phyloP scores from a whole-genome alignment of 2,329 filamentous ascomycete species.

The Fusarium buxicola region DNA sequence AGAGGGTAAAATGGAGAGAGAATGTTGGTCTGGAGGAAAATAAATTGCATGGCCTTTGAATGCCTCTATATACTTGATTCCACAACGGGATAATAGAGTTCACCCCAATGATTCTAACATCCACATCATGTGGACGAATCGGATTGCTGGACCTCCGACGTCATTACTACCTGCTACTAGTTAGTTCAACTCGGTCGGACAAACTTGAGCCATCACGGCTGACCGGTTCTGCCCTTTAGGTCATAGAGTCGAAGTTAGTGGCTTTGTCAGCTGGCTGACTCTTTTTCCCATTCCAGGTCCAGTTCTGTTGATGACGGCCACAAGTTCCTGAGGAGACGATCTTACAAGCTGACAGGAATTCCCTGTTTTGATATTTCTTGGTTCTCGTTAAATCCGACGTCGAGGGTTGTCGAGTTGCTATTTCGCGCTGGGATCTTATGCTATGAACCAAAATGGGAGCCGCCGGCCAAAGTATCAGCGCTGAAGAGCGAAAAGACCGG shows the following conservation, averaged over 20 bases:
- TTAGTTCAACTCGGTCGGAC: neutral
- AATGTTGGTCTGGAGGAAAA: neutral
- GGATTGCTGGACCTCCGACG: neutral
- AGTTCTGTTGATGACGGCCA: neutral
- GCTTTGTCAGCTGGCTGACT: constrained; percentile 27
- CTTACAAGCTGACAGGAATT: neutral
- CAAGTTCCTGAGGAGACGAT: neutral
- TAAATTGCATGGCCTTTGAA: neutral
- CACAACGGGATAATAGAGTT: too few species aligned
- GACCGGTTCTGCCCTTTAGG: constrained; percentile 26
- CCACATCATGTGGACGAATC: neutral
- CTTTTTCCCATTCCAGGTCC: constrained; percentile 14
- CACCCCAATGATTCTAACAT: too few species aligned
- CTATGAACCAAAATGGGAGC: neutral
- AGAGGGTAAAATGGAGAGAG: too few species aligned
- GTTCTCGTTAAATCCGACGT: neutral
- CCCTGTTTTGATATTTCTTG: neutral
- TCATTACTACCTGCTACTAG: neutral
- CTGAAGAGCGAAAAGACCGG: constrained; percentile 12
- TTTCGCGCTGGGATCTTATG: neutral
- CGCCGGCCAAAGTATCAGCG: neutral
- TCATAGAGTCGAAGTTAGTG: constrained; percentile 16
- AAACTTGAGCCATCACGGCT: constrained; percentile 12
- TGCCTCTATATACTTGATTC: constrained; percentile 10
- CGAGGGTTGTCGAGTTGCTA: neutral